These are phyloP conservation scores for Clonostachys solani DNA, from an alignment of 2,329 filamentous ascomycete species.

Conservation along the genomic window DNA sequence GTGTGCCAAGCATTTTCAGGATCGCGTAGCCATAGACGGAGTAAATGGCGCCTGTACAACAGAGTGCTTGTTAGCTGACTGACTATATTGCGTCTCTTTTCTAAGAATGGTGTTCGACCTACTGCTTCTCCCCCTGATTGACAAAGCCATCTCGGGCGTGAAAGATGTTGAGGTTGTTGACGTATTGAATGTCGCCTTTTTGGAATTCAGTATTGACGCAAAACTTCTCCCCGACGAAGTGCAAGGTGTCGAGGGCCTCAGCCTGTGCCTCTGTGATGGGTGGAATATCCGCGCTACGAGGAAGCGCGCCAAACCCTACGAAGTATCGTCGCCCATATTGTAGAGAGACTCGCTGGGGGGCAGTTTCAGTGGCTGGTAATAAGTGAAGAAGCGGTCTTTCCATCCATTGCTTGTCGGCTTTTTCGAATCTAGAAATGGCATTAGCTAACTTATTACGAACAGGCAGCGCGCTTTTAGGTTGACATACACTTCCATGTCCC, in stretches of 20 bases:
- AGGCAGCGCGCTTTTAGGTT: not conserved
- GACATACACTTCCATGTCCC: slow-evolving; percentile 35
- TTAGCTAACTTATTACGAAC: not conserved
- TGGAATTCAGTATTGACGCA: slow-evolving; percentile 38
- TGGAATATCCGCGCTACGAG: slow-evolving; percentile 48
- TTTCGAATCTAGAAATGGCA: slow-evolving; percentile 39
- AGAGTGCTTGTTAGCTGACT: too few species aligned
- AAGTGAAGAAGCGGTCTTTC: slow-evolving; percentile 51
- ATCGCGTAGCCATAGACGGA: slow-evolving; percentile 46
- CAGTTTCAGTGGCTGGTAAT: slow-evolving; percentile 36
- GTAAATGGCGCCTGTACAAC: slow-evolving; percentile 32
- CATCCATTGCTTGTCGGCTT: slow-evolving; percentile 35
- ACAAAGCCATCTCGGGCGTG: slow-evolving; percentile 47
- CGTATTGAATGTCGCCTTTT: slow-evolving; percentile 48
- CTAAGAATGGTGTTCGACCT: slow-evolving; percentile 12
- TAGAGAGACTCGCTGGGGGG: slow-evolving; percentile 50
- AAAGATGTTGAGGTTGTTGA: slow-evolving; percentile 50
- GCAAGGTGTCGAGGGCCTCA: slow-evolving; percentile 46
- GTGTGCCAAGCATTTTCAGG: slow-evolving; percentile 43
- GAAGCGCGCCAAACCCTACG: slow-evolving; percentile 51
- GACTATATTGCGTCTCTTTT: too few species aligned
- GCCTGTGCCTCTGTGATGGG: slow-evolving; percentile 49
- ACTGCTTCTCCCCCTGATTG: slow-evolving; percentile 37
- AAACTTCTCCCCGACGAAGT: slow-evolving; percentile 42
- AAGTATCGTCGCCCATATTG: slow-evolving; percentile 58